Base-by-base conservation (phyloP, 2,329 filamentous ascomycete genomes). In the Sclerotiophoma versabilis region DNA sequence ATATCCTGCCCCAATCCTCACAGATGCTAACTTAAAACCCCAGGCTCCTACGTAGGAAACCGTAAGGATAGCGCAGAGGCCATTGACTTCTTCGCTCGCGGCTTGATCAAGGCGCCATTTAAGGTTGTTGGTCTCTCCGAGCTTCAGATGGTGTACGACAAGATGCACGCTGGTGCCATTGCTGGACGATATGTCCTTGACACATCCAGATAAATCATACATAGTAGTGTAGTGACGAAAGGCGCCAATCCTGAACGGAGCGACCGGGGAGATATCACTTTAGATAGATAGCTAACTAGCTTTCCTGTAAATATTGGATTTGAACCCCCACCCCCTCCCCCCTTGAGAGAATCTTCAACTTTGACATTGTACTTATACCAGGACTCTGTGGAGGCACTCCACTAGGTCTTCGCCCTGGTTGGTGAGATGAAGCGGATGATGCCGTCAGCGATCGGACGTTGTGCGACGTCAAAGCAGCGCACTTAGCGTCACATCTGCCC, bases 31-130 rank as follows among this genome's bases (percentile, higher is more conserved):
- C 25, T 11, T 17, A 34, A 3, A 20, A 15, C 6, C 6, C 3
- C 23, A 54, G 57, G 57, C 14, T 66, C 63, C 7, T 97, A 97
- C 74, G 93, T 98, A 64, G 93, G 93, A 53, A 97, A 96, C 81
- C 86, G 93, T 64, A 87, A 89, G 73, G 93, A 98, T 74, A 89
- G 87, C 1, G 85, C 87, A 47, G 93, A 98, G 81, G 93, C 93
- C 2, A 82, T 98, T 59, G 93, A 97, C 64, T 97, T 97, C 81
- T 97, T 86, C 82, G 80, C 84, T 52, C 84, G 89, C 19, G 93
- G 93, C 14, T 79, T 96, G 60, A 93, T 98, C 83, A 89, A 91
- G 72, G 87, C 87, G 5, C 93, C 93, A 7, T 95, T 84, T 85
- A 96, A 96, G 87, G 84, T 85, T 7, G 87, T 92, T 47, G 91